phyloP scores from a whole-genome alignment of 371 early-diverging fungal genomes.

The Mucor indicus region DNA sequence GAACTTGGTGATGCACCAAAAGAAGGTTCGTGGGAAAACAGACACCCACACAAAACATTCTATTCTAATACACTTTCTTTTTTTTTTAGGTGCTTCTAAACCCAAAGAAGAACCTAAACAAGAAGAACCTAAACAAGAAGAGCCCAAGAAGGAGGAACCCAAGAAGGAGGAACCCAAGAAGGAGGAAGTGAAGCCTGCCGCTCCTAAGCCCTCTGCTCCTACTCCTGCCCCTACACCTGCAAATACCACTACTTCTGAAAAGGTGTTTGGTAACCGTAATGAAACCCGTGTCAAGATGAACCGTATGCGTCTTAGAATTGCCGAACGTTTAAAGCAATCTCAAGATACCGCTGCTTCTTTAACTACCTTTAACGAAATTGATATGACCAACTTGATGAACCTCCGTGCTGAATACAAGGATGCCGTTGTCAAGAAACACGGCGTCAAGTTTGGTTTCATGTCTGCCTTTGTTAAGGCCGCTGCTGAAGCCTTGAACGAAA shows the following conservation, averaged over 20 bases:
- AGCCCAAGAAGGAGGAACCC: slow-evolving; percentile 36
- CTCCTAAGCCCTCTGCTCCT: slow-evolving; percentile 33
- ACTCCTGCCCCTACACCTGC: slow-evolving; percentile 17
- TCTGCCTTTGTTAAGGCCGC: slow-evolving; percentile 94
- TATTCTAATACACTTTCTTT: no score
- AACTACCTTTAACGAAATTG: slow-evolving; percentile 98
- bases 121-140: slow-evolving; percentile 42
- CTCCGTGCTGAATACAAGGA: slow-evolving; percentile 93
- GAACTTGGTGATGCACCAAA: slow-evolving; percentile 76
- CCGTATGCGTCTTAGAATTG: slow-evolving; percentile 94
- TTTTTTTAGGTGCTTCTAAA: slow-evolving; percentile 27
- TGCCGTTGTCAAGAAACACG: slow-evolving; percentile 88
- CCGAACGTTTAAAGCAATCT: slow-evolving; percentile 94
- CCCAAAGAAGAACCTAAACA: slow-evolving; percentile 37
- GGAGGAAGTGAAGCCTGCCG: slow-evolving; percentile 37
- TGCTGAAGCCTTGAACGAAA: slow-evolving; percentile 75
- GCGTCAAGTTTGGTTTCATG: slow-evolving; percentile 97
- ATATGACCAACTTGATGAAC: slow-evolving; percentile 91
- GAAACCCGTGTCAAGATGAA: slow-evolving; percentile 90
- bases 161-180: slow-evolving; percentile 42
- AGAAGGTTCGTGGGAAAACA: slow-evolving; percentile 43
- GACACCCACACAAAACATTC: neutral
- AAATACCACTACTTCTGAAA: slow-evolving; percentile 16
- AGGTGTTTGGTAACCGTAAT: slow-evolving; percentile 45
- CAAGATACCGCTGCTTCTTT: slow-evolving; percentile 95